phyloP scores from a whole-genome alignment of 2,329 filamentous ascomycete species.

The Sarocladiaceae sp. region DNA sequence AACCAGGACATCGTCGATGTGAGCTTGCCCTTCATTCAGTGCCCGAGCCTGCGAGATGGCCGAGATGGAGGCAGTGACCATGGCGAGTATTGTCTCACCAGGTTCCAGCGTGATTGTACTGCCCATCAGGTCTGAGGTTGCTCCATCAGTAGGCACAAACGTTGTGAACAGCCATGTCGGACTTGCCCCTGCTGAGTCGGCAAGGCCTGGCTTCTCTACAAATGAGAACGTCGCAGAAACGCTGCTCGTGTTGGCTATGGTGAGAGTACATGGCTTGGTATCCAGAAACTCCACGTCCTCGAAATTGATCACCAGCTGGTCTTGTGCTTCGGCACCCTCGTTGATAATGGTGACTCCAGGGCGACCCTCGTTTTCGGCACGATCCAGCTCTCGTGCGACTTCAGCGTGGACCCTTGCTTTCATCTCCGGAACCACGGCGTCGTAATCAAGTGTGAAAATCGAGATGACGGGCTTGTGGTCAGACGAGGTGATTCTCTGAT shows the following conservation, averaged over 20 bases:
- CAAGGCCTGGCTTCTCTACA: slow-evolving; percentile 61
- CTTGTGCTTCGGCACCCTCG: slow-evolving; percentile 48
- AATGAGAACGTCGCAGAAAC: slow-evolving; percentile 78
- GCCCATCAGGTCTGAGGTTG: slow-evolving; percentile 27
- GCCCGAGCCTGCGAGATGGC: slow-evolving; percentile 59
- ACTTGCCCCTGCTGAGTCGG: slow-evolving; percentile 33
- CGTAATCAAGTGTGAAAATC: slow-evolving; percentile 78
- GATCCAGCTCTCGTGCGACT: slow-evolving; percentile 82
- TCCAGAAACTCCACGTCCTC: slow-evolving; percentile 69
- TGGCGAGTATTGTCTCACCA: slow-evolving; percentile 72
- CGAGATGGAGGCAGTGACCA: slow-evolving; percentile 64
- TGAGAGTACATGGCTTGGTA: slow-evolving; percentile 63
- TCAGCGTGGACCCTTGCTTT: slow-evolving; percentile 83
- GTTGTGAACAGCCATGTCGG: slow-evolving; percentile 68
- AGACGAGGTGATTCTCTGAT: slow-evolving; percentile 85
- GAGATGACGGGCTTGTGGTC: slow-evolving; percentile 92
- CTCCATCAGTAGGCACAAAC: slow-evolving; percentile 46
- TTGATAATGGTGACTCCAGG: slow-evolving; percentile 80
- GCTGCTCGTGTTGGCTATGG: slow-evolving; percentile 87
- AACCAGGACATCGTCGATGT: slow-evolving; percentile 82
- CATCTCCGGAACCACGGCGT: slow-evolving; percentile 78
- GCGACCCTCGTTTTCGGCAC: slow-evolving; percentile 84
- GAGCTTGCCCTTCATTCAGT: slow-evolving; percentile 64
- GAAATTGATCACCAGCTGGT: slow-evolving; percentile 65
- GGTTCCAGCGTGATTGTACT: slow-evolving; percentile 68